Percentiles rank a stretch among this genome's conserved stretches.
These are phyloP conservation scores for Tinospora cordifolia DNA, from an alignment of 164 flowering plant species.

Conservation along the genomic window DNA sequence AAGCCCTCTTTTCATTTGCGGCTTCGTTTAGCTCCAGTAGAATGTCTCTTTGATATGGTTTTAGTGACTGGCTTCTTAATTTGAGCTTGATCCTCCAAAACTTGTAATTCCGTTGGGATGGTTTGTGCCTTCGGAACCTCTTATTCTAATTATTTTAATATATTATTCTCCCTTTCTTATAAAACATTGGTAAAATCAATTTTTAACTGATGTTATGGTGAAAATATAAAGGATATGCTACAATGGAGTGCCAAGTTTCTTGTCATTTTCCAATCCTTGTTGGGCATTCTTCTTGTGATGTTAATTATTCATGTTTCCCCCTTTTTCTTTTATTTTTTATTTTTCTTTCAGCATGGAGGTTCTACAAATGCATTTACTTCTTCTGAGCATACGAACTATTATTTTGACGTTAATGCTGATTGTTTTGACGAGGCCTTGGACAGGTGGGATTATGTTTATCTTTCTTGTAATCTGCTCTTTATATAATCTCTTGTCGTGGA, in stretches of 20 bases:
- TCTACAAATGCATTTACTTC: constrained; percentile 79
- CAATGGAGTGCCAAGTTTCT: background rate
- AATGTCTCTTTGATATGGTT: no score
- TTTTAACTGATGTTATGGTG: background rate
- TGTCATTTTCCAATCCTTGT: background rate
- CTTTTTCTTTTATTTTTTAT: constrained; percentile 2
- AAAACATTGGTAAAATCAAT: background rate
- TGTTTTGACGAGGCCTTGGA: constrained; percentile 86
- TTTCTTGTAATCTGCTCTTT: background rate
- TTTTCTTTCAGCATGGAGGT: constrained; percentile 73
- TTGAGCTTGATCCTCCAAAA: no score
- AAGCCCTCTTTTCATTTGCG: no score
- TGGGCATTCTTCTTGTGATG: background rate
- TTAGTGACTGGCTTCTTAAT: no score
- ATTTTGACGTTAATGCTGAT: constrained; percentile 79
- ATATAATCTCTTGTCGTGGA: constrained; percentile 3
- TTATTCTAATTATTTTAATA: no score
- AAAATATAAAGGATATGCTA: background rate
- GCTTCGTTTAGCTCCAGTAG: no score
- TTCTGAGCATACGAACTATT: constrained; percentile 70
- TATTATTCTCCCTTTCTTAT: no score
- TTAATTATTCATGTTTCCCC: background rate
- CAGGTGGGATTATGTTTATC: constrained; percentile 40
- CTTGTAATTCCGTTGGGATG: no score
- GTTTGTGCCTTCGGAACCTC: no score